Evolutionary conservation across 1,284 basidiomycete species (phyloP), one percentile per base, ranked within the genome.

Genomic region (Cutaneotrichosporon cutaneum): DNA sequence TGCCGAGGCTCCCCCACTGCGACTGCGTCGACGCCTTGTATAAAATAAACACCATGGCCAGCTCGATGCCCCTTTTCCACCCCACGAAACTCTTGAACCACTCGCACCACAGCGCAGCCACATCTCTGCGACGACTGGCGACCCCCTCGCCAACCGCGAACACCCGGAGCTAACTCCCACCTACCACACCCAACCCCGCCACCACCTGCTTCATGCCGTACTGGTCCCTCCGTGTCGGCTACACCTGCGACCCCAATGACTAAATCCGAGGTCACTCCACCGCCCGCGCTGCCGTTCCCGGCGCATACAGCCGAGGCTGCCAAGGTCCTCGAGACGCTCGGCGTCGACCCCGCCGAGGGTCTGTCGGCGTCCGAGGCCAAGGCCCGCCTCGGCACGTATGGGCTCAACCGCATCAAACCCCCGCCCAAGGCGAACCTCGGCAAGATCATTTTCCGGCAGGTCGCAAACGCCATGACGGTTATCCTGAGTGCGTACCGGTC

Each of bases 391-490:
- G 64, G 62, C 13, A 52, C 65, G 27, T 74, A 79, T 63, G 81
- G 81, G 0, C 79, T 73, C 3, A 82, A 82, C 70, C 68, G 79
- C 59, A 69, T 82, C 54, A 72, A 70, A 66, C 78, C 73, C 22
- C 76, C 78, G 2, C 72, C 73, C 59, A 73, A 69, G 65, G 79
- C 72, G 48, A 72, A 69, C 50, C 54, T 70, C 11, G 60, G 62
- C 59, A 74, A 74, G 60, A 77, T 77, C 42, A 58, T 76, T 16
- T 62, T 68, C 14, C 68, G 77, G 18, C 80, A 81, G 60, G 53
- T 80, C 56, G 77, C 75, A 45, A 81, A 80, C 68, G 77, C 77
- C 58, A 79, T 80, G 74, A 70, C 76, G 4, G 62, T 79, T 13
- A 76, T 80, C 11, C 71, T 78, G 9, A 72, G 75, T 77, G 58